Evolutionary conservation across 805 yeast genomes (phyloP).

Genomic region (Yamadazyma laniorum): DNA sequence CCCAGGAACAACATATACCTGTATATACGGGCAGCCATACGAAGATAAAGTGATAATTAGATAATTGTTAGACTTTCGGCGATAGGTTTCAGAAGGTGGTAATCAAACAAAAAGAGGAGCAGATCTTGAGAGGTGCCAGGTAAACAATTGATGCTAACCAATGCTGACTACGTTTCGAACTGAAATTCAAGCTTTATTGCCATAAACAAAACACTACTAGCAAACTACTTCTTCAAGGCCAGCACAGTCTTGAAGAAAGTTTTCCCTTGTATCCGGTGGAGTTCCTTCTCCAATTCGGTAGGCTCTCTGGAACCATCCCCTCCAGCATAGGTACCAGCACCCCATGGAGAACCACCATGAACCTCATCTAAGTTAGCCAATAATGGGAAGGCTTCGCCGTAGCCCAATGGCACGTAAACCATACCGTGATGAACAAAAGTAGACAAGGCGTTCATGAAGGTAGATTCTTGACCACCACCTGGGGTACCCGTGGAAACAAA

Average conservation of each 20-base stretch:
- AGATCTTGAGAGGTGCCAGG: too few relatives aligned
- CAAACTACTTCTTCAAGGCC: conserved; percentile 5
- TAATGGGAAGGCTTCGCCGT: conserved; percentile 53
- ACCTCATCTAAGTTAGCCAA: conserved; percentile 57
- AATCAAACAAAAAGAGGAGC: too few relatives aligned
- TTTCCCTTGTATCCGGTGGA: conserved; percentile 68
- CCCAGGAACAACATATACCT: too few relatives aligned
- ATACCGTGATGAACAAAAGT: conserved; percentile 77
- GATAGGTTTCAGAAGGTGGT: too few relatives aligned
- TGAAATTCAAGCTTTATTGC: too few relatives aligned
- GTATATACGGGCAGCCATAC: too few relatives aligned
- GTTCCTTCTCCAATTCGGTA: conserved; percentile 56
- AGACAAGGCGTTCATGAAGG: conserved; percentile 63
- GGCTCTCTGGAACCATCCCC: conserved; percentile 75
- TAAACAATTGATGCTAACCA: too few relatives aligned
- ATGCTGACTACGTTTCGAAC: too few relatives aligned
- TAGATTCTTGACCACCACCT: conserved; percentile 83
- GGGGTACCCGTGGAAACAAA: conserved; percentile 72
- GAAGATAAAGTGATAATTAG: too few relatives aligned
- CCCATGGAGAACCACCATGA: conserved; percentile 85
- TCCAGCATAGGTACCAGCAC: conserved; percentile 80
- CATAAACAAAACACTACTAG: too few relatives aligned
- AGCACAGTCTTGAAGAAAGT: conserved; percentile 41
- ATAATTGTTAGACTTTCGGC: too few relatives aligned
- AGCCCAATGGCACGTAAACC: conserved; percentile 77